Conservation (phyloP, 2,329 filamentous ascomycete genomes). For the Colletotrichum scovillei region DNA sequence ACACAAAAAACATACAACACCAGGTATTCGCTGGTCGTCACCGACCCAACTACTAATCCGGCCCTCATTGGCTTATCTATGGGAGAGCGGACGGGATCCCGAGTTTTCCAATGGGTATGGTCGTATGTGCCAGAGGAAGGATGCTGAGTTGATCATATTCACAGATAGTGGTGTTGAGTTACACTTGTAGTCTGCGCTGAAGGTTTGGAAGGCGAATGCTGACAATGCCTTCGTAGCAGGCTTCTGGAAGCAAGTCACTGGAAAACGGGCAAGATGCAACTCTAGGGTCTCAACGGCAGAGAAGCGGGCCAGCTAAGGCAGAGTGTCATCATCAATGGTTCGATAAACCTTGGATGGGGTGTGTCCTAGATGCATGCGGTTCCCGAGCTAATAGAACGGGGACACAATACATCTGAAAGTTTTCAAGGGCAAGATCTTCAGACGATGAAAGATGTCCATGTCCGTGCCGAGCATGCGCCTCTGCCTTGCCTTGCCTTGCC, state of each 20-base stretch:
- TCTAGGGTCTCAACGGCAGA: not conserved
- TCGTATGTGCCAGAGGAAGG: fast-evolving
- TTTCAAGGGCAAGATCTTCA: not conserved
- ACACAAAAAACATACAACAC: too few relatives aligned
- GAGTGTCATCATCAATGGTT: conserved; percentile 2
- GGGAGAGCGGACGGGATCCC: too few relatives aligned
- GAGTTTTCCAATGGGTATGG: too few relatives aligned
- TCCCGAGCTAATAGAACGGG: not conserved
- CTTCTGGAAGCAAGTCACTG: conserved; percentile 1
- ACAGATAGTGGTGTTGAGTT: too few relatives aligned
- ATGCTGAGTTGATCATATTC: too few relatives aligned
- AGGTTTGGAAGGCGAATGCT: not conserved
- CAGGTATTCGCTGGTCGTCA: too few relatives aligned
- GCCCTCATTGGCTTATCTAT: too few relatives aligned
- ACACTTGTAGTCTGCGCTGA: not conserved
- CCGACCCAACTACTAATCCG: too few relatives aligned
- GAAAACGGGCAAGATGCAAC: not conserved
- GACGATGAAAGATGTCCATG: not conserved
- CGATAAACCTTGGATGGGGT: not conserved
- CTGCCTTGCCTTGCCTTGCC: not conserved
- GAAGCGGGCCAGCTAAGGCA: not conserved
- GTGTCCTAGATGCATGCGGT: not conserved
- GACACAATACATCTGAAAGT: not conserved
- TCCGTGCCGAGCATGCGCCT: not conserved
- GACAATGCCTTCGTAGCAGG: not conserved